These are phyloP conservation scores for Boletus fagicola DNA, from an alignment of 768 basidiomycete species.

Conservation along the genomic window DNA sequence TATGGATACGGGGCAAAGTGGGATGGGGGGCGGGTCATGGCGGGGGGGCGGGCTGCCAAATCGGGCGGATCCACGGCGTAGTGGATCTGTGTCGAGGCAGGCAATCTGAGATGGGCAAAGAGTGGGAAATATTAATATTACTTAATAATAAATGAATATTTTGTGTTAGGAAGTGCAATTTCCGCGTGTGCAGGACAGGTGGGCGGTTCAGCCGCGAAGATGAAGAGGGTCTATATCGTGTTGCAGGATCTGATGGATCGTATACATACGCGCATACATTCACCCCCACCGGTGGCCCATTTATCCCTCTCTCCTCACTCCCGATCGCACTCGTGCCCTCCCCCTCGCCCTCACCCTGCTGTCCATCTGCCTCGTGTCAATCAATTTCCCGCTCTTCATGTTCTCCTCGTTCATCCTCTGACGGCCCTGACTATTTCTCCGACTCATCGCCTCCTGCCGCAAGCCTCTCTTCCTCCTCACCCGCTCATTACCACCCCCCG, in stretches of 20 bases:
- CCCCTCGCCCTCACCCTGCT: slow-evolving; percentile 38
- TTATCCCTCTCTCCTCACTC: slow-evolving; percentile 18
- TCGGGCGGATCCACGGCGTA: background rate
- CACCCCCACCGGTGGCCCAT: slow-evolving; percentile 28
- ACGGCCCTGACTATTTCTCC: slow-evolving; percentile 43
- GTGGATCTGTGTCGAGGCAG: slow-evolving; percentile 1
- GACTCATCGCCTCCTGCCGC: slow-evolving; percentile 40
- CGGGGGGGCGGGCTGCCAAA: background rate
- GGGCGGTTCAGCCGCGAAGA: slow-evolving; percentile 26
- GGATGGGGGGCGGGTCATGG: too few species aligned
- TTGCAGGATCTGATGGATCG: slow-evolving; percentile 16
- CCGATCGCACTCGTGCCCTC: slow-evolving; percentile 33
- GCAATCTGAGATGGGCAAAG: background rate
- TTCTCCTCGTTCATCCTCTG: slow-evolving; percentile 42
- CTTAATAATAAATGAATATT: background rate
- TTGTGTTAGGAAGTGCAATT: slow-evolving; percentile 13
- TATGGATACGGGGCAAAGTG: too few species aligned
- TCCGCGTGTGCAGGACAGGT: too few species aligned
- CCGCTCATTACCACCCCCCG: slow-evolving; percentile 45
- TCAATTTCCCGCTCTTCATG: slow-evolving; percentile 44
- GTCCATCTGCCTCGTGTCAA: slow-evolving; percentile 48
- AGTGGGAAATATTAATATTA: background rate
- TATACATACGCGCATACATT: slow-evolving; percentile 15
- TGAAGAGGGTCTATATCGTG: slow-evolving; percentile 1
- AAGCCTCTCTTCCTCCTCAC: slow-evolving; percentile 32